Evolutionary conservation across 371 early-diverging fungal genomes (phyloP), one percentile per base, ranked within the genome.

Genomic region (Blyttiomyces sp.): DNA sequence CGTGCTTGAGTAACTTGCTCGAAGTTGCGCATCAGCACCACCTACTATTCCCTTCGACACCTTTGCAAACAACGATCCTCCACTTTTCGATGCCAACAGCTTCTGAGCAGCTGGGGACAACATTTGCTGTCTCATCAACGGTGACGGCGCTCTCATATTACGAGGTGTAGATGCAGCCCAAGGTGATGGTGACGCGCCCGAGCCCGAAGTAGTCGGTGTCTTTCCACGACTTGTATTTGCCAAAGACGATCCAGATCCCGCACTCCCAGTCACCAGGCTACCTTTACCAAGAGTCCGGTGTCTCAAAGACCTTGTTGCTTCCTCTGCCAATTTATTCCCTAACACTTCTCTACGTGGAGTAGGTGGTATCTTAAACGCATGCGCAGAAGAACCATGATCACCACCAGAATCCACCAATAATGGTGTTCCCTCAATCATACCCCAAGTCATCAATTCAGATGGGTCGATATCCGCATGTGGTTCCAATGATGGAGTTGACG

Each of bases 381-480:
- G 64, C 43, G 26, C 61, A 23, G 66, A 52, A 23, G 23, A 46
- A 36, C 32, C 28, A 57, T 57, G 57, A 13, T 63, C 64, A 3
- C 26, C 54, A 23, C 62, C 66, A 5, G 58, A 53, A 52, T 77
- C 77, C 13, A 73, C 51, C 43, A 77, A 59, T 28, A 75, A 19
- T 0, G 75, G 75, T 6, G 75, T 75, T 3, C 70, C 71, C 19
- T 74, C 78, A 31, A 77, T 70, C 56, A 64, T 62, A n/a, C 78
- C 78, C 93, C 93, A 93, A 2, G 93, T 93, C 88, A 93, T 85
- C 39, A 88, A 60, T 17, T 77, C 66, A 27, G 74, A 70, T 7
- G 79, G 81, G 42, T 79, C 84, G 27, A 84, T 49, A 54, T 75
- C 72, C n/a, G 74, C 72, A 1, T 81, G 71, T 26, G 90, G 89